phyloP scores from a whole-genome alignment of 2,329 filamentous ascomycete species.

The Dendryphion nanum region DNA sequence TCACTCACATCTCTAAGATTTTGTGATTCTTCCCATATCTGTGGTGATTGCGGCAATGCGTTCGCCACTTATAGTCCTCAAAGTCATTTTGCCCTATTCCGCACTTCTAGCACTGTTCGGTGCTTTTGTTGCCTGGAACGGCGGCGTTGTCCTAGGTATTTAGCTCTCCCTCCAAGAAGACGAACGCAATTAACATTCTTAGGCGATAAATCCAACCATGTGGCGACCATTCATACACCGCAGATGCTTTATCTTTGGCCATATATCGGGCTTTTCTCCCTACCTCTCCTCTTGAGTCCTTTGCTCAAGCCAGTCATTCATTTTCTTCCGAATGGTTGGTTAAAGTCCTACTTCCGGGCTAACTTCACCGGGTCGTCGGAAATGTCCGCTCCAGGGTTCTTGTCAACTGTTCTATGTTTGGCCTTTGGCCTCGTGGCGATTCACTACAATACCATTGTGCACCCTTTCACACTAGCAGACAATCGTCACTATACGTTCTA shows the following conservation, averaged over 20 bases:
- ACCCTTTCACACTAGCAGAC: slow-evolving; percentile 93
- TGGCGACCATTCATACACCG: slow-evolving; percentile 81
- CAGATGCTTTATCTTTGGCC: slow-evolving; percentile 97
- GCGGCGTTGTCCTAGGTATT: slow-evolving; percentile 83
- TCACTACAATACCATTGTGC: slow-evolving; percentile 84
- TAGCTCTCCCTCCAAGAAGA: neutral
- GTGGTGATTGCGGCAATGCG: slow-evolving; percentile 58
- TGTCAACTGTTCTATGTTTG: slow-evolving; percentile 34
- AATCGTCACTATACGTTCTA: slow-evolving; percentile 99
- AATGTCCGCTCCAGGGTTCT: slow-evolving; percentile 15
- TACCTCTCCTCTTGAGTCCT: slow-evolving; percentile 67
- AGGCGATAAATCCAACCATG: slow-evolving; percentile 94
- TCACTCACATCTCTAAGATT: slow-evolving; percentile 18
- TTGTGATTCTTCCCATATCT: slow-evolving; percentile 52
- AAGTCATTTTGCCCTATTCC: slow-evolving; percentile 53
- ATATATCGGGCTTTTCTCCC: slow-evolving; percentile 84
- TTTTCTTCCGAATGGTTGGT: slow-evolving; percentile 12
- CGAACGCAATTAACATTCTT: slow-evolving; percentile 6
- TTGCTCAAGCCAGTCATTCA: slow-evolving; percentile 42
- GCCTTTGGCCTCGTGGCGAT: slow-evolving; percentile 52
- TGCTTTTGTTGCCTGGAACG: slow-evolving; percentile 80
- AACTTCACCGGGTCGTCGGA: slow-evolving; percentile 7
- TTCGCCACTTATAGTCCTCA: slow-evolving; percentile 41
- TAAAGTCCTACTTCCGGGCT: slow-evolving; percentile 9
- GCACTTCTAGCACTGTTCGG: slow-evolving; percentile 66